Conservation (phyloP, 768 basidiomycete genomes). For the Boletus reticuloceps region DNA sequence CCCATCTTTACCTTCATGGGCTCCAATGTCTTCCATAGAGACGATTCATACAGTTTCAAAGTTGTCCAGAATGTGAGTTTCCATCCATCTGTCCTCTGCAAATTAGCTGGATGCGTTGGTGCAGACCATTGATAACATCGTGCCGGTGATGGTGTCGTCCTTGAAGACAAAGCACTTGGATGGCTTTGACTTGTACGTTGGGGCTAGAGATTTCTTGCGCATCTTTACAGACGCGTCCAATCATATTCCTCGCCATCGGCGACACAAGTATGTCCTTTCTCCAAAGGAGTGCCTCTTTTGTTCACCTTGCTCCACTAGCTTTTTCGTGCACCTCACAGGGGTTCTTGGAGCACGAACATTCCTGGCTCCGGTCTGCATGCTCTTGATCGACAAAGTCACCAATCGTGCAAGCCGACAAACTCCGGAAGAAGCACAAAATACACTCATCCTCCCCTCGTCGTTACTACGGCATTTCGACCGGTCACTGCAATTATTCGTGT, state of each 20-base stretch:
- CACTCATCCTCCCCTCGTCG: constrained; percentile 65
- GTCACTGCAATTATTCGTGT: constrained; percentile 51
- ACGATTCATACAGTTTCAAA: constrained; percentile 92
- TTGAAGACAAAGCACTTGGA: constrained; percentile 56
- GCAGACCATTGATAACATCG: constrained; percentile 89
- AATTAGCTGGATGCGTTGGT: background rate
- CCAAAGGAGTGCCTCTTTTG: background rate
- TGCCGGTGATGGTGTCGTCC: constrained; percentile 88
- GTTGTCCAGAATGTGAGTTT: constrained; percentile 83
- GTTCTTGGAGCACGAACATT: constrained; percentile 80
- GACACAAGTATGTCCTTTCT: constrained; percentile 64
- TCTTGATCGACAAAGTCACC: constrained; percentile 76
- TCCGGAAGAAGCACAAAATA: constrained; percentile 53
- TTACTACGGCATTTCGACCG: constrained; percentile 56
- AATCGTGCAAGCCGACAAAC: constrained; percentile 66
- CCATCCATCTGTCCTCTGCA: background rate
- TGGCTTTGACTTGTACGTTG: constrained; percentile 61
- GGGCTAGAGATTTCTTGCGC: constrained; percentile 76
- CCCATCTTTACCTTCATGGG: constrained; percentile 99
- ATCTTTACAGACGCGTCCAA: constrained; percentile 93
- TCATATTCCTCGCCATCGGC: constrained; percentile 91
- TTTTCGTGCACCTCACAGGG: constrained; percentile 85
- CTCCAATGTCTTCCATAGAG: constrained; percentile 94
- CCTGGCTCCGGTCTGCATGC: constrained; percentile 77
- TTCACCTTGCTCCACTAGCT: constrained; percentile 43